Evolutionary conservation across 2,329 filamentous ascomycete species (phyloP), one percentile per base, ranked within the genome.

Genomic region (Nannizziopsis barbatae): DNA sequence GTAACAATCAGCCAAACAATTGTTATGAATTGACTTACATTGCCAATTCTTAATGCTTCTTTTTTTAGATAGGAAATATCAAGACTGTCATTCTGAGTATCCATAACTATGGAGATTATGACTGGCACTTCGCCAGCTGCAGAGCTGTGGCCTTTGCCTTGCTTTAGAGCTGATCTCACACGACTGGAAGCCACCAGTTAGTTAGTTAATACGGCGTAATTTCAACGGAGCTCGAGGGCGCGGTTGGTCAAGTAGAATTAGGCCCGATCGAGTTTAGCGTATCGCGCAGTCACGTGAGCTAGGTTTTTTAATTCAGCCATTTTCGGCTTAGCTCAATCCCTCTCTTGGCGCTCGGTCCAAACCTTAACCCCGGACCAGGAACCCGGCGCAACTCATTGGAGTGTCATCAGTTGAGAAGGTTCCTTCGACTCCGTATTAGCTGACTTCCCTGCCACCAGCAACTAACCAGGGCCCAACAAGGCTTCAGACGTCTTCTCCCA

Each of bases 31-130:
- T 32, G 15, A 63, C 65, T 60, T 59, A 69, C 58, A 48, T 52
- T 62, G 56, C 62, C 60, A 56, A 63, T 56, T 17, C 63, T 64
- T 54, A 69, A 58, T 57, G 65, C 66, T 58, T 62, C 62, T 56
- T 63, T 65, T 64, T 67, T 64, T 51, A 69, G 53, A 52, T 62
- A 60, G 45, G 56, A 59, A 35, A 69, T 61, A 47, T 69, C 66
- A 50, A 69, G 57, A 47, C 66, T 69, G 50, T 68, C 63, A 30
- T 62, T 59, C 45, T 68, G 64, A 5, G 63, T 66, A 49, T 67
- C 65, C 65, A 67, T 67, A 31, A 35, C 38, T 8, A 15, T n/a
- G 38, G 40, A 37, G 38, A 42, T 37, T 11, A 7, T n/a, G 32
- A 10, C 14, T 20, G 31, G 35, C 14, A 17, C 45, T 47, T 41